Percentiles rank a stretch among this genome's conserved stretches.
phyloP scores from a whole-genome alignment of 2,329 filamentous ascomycete genomes.

The Aaosphaeria pasadenensis region DNA sequence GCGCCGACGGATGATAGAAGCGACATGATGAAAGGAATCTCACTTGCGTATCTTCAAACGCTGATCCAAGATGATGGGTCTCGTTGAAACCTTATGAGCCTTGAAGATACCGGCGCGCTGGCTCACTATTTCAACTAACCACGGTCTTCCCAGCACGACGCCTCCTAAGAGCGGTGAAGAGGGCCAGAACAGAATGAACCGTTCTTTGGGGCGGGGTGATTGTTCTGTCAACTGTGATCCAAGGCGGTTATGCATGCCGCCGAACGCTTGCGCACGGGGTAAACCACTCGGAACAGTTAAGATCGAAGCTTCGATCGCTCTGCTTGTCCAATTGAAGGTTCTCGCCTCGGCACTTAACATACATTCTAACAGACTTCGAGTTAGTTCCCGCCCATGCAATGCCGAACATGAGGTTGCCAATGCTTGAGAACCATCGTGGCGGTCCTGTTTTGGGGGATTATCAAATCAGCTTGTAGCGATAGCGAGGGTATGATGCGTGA shows the following conservation, averaged over 20 bases:
- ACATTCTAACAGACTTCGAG: not conserved
- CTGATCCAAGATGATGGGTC: not conserved
- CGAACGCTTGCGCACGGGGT: not conserved
- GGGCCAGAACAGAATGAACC: not conserved
- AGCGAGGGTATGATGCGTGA: not conserved
- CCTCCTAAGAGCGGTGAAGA: not conserved
- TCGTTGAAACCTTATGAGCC: not conserved
- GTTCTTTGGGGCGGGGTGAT: not conserved
- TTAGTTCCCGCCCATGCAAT: not conserved
- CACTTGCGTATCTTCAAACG: not conserved
- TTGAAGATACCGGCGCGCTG: not conserved
- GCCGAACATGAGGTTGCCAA: not conserved
- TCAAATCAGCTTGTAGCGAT: not conserved
- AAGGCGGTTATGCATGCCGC: not conserved
- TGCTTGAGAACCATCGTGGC: not conserved
- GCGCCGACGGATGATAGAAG: constrained; percentile 9
- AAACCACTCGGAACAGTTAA: not conserved
- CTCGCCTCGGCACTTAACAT: not conserved
- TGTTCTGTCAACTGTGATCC: not conserved
- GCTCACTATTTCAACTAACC: not conserved
- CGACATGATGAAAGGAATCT: not conserved
- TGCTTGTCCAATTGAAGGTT: not conserved
- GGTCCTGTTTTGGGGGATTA: not conserved
- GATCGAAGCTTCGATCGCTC: not conserved
- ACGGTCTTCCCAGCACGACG: not conserved